Base-by-base conservation (phyloP, 768 basidiomycete species). In the Leccinum incarnatum region DNA sequence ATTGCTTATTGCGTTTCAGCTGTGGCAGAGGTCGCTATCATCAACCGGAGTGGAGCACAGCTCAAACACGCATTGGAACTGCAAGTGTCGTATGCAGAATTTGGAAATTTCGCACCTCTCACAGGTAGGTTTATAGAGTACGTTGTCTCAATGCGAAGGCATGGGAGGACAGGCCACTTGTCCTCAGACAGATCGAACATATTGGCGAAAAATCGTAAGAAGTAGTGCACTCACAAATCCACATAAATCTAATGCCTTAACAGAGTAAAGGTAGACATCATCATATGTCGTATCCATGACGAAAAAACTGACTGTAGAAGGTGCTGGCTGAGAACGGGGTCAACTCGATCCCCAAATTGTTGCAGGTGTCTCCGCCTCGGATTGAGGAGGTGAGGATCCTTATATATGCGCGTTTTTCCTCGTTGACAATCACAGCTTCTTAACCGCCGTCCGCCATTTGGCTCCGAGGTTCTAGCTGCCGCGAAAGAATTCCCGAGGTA, bases 121-220 rank as follows among this genome's bases (percentile, higher is more conserved):
- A 63, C 27, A 3, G 12, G 29, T 49, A 40, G 17, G 14, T 30
- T n/a, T 25, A 48, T 50, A 93, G 93, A 29, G 72, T 88, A 25
- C 87, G 95, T 11, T 89, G 87, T 63, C 67, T 98, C 37, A 81
- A 78, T 54, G 92, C 91, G 4, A 93, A 88, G 65, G 88, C 93
- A 46, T 98, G 96, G 96, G 95, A 98, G 66, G 89, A 94, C 66
- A 78, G 91, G 19, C 86, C 93, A 5, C 76, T 87, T 14, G 88
- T 96, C 7, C 81, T 98, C 55, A 82, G 89, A 14, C 96, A 98
- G 70, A 81, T 98, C 52, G 86, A 91, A 34, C 84, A 87, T n/a
- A 87, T 98, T 45, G 96, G 95, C 32, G 92, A 94, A 68, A 93
- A 93, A 82, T 92, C 91, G 91, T 93, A 57, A 69, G 88, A 73